Evolutionary conservation across 148 eudicot species (phyloP).

Genomic region (Chenopodium berlandieri): DNA sequence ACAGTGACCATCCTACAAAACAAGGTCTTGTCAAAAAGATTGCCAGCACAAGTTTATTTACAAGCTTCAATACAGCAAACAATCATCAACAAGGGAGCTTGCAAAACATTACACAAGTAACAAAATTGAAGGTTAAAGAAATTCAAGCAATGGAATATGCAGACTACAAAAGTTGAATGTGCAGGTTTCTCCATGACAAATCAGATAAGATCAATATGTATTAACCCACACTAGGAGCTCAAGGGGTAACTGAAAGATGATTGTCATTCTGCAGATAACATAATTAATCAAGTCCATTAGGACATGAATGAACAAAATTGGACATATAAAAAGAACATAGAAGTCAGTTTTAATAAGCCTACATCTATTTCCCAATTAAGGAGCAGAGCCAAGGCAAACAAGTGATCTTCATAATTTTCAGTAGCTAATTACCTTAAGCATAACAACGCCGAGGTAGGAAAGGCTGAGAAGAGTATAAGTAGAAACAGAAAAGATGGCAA

Average conservation of each 20-base stretch:
- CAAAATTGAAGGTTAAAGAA: not conserved
- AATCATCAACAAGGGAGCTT: not conserved
- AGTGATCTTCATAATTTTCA: not conserved
- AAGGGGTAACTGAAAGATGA: too few species aligned
- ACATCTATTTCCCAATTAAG: not conserved
- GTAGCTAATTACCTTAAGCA: not conserved
- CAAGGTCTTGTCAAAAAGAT: not conserved
- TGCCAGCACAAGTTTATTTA: not conserved
- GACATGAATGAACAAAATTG: not conserved
- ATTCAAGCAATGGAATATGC: too few species aligned
- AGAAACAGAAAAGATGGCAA: not conserved
- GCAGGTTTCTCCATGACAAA: not conserved
- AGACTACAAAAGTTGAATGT: not conserved
- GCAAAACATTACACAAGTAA: not conserved
- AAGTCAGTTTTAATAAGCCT: not conserved
- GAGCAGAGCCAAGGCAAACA: not conserved
- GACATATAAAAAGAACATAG: not conserved
- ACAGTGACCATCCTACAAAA: conserved; percentile 64
- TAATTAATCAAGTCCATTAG: not conserved
- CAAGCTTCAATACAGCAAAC: not conserved
- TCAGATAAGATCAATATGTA: not conserved
- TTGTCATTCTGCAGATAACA: too few species aligned
- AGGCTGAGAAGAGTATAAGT: not conserved
- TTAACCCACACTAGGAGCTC: too few species aligned
- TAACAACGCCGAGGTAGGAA: not conserved